Conservation (phyloP, 106 monocot genomes). For the Dendrobium chrysotoxum region DNA sequence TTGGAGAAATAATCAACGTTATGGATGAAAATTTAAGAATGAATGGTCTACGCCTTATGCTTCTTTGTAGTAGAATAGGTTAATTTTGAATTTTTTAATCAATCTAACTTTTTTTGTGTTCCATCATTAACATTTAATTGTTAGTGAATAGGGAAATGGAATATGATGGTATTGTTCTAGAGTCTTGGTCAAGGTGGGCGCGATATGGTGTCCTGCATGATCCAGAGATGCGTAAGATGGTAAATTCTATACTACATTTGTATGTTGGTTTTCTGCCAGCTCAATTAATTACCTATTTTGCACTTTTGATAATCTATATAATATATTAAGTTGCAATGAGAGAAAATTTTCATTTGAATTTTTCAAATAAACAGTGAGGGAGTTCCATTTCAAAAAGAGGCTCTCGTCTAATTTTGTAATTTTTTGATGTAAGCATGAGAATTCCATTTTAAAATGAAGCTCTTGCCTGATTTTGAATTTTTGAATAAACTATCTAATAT, state of each 20-base stretch:
- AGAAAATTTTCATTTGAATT: too few relatives aligned
- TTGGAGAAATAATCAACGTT: too few relatives aligned
- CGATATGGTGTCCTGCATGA: conserved; percentile 71
- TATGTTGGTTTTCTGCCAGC: neutral
- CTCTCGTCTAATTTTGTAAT: too few relatives aligned
- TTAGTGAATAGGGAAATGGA: conserved; percentile 77
- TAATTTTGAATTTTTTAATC: neutral
- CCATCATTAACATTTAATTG: neutral
- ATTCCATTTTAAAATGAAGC: too few relatives aligned
- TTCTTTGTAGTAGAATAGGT: neutral
- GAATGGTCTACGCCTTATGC: neutral
- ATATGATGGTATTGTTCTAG: conserved; percentile 95
- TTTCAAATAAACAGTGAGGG: too few relatives aligned
- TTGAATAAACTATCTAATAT: too few relatives aligned
- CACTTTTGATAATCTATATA: neutral
- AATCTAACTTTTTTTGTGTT: conserved; percentile 12
- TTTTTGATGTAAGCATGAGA: too few relatives aligned
- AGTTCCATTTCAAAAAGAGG: too few relatives aligned
- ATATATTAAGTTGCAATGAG: too few relatives aligned
- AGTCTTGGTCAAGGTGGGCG: conserved; percentile 97
- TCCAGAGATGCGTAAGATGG: conserved; percentile 51
- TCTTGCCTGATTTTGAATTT: too few relatives aligned
- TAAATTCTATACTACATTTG: conserved; percentile 15
- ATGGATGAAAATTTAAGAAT: too few relatives aligned
- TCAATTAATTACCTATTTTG: neutral